Percentiles rank a stretch among this genome's conserved stretches.
phyloP scores from a whole-genome alignment of 2,329 filamentous ascomycete genomes.

The Botryosphaeria dothidea region DNA sequence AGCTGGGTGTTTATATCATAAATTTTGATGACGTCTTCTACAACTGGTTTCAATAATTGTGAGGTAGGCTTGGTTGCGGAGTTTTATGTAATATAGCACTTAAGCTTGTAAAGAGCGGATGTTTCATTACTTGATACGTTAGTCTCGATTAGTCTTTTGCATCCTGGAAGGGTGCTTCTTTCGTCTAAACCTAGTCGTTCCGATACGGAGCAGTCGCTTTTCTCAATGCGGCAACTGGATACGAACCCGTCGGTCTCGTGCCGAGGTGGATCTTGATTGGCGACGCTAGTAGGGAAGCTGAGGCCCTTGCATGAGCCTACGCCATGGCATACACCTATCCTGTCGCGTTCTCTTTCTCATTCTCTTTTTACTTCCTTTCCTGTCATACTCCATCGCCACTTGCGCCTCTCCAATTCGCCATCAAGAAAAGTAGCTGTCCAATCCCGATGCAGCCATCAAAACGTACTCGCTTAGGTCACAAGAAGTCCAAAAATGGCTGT shows the following conservation, averaged over 20 bases:
- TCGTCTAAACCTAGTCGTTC: background rate
- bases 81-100: too few species aligned
- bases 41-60: too few species aligned
- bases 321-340: background rate
- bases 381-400: background rate
- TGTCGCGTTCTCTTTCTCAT: slow-evolving; percentile 1
- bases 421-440: background rate
- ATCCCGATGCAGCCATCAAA: background rate
- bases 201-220: background rate
- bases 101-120: too few species aligned
- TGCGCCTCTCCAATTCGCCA: background rate
- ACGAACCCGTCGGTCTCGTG: background rate
- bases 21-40: too few species aligned
- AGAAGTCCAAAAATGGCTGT: slow-evolving; percentile 38
- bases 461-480: slow-evolving; percentile 25
- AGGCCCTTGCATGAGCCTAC: background rate
- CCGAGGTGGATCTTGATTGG: background rate
- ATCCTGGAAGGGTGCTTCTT: background rate
- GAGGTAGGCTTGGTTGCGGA: too few species aligned
- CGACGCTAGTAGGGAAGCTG: background rate
- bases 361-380: background rate
- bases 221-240: background rate
- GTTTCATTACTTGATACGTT: too few species aligned
- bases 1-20: too few species aligned
- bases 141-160: too few species aligned